Percentiles rank a stretch among this genome's conserved stretches.
phyloP scores from a whole-genome alignment of 306 rosid species.

The Astragalus glycyphyllos region DNA sequence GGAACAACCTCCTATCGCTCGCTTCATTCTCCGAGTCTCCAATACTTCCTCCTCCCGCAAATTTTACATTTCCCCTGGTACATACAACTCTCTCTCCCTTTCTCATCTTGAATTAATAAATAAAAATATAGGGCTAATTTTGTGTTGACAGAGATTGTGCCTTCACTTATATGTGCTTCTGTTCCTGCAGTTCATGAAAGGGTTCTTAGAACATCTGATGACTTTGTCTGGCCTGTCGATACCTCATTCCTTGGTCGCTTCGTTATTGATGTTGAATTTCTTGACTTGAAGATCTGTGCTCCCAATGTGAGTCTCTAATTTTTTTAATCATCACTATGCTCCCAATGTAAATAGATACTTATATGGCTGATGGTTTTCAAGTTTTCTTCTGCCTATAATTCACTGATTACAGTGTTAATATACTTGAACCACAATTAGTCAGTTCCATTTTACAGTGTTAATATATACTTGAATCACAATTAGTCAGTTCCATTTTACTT shows the following conservation, averaged over 20 bases:
- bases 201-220: constrained; percentile 67
- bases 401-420: no score
- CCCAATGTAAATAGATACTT: not conserved
- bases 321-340: constrained; percentile 14
- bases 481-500: no score
- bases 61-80: constrained; percentile 72
- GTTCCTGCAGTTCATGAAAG: constrained; percentile 65
- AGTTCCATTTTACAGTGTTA: no score
- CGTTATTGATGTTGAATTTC: constrained; percentile 75
- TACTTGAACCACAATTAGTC: no score
- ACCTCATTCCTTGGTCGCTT: constrained; percentile 62
- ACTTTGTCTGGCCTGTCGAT: constrained; percentile 76
- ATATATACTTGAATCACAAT: no score
- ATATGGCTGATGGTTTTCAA: not conserved
- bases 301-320: constrained; percentile 59
- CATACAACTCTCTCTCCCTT: constrained; percentile 9
- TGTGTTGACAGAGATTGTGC: constrained; percentile 22
- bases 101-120: constrained; percentile 11
- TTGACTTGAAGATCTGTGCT: constrained; percentile 68
- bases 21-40: constrained; percentile 70
- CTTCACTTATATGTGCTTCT: not conserved
- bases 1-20: constrained; percentile 88
- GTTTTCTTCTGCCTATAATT: no score
- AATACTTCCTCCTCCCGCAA: constrained; percentile 59
- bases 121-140: constrained; percentile 2